Evolutionary conservation across 1,139 yeast species (phyloP).

Genomic region (Geotrichum candidum): DNA sequence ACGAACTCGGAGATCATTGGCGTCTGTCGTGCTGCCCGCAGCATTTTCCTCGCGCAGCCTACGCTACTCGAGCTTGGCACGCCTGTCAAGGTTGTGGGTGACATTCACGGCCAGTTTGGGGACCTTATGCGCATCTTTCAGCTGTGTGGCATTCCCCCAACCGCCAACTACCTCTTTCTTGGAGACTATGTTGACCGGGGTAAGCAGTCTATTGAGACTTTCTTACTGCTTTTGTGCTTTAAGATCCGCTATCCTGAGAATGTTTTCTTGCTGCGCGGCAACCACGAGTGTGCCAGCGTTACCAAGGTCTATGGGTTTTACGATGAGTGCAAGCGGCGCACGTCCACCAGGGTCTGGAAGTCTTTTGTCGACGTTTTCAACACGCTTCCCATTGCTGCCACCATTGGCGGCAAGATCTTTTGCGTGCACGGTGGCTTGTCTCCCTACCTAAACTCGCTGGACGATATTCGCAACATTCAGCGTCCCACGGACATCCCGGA

Average conservation of each 20-base stretch:
- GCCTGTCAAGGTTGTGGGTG: conserved; percentile 83
- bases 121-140: conserved; percentile 71
- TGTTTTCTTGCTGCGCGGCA: conserved; percentile 76
- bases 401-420: conserved; percentile 75
- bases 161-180: conserved; percentile 67
- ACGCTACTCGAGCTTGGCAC: conserved; percentile 69
- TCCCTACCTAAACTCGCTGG: conserved; percentile 10
- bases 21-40: conserved; percentile 62
- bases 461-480: conserved; percentile 51
- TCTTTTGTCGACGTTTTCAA: conserved; percentile 74
- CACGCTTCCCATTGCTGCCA: conserved; percentile 80
- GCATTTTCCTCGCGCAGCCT: conserved; percentile 71
- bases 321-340: conserved; percentile 79
- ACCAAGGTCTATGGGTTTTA: conserved; percentile 83
- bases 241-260: conserved; percentile 80
- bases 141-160: conserved; percentile 75
- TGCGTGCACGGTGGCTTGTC: conserved; percentile 51
- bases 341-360: conserved; percentile 67
- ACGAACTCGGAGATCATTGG: conserved; percentile 52
- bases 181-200: conserved; percentile 90
- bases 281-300: conserved; percentile 79
- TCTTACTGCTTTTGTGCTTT: conserved; percentile 61
- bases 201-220: conserved; percentile 74
- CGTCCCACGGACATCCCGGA: conserved; percentile 89
- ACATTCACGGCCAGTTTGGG: conserved; percentile 77